Evolutionary conservation across 495 filamentous ascomycete species (phyloP).

Genomic region (Darksidea phi): DNA sequence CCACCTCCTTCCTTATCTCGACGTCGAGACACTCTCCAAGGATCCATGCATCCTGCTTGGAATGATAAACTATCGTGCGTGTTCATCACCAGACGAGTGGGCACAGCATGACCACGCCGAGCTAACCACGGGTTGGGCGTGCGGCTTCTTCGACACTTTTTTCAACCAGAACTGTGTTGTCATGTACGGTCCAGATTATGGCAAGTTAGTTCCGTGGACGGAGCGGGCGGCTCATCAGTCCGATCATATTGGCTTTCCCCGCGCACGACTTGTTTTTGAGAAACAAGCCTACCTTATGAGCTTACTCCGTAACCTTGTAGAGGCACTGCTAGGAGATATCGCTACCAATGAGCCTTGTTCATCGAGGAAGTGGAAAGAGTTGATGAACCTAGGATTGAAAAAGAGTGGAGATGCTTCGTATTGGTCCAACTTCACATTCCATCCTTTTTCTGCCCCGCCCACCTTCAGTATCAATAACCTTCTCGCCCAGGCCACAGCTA

Average conservation of each 20-base stretch:
- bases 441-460: slow-evolving; percentile 25
- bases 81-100: slow-evolving; percentile 5
- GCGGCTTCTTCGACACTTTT: not conserved
- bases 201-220: slow-evolving; percentile 6
- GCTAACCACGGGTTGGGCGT: not conserved
- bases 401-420: not conserved
- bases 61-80: not conserved
- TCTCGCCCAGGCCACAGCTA: slow-evolving; percentile 8
- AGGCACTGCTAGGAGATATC: not conserved
- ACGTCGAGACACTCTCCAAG: not conserved
- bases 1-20: not conserved
- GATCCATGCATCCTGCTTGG: slow-evolving; percentile 1
- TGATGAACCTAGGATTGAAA: not conserved
- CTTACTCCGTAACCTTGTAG: not conserved
- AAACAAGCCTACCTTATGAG: slow-evolving; percentile 6
- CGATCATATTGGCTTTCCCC: slow-evolving; percentile 28
- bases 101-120: slow-evolving; percentile 1
- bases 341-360: not conserved
- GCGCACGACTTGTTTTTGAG: slow-evolving; percentile 12
- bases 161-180: not conserved
- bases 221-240: slow-evolving; percentile 3
- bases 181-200: slow-evolving; percentile 20
- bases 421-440: slow-evolving; percentile 8
- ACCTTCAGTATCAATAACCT: slow-evolving; percentile 25
- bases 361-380: not conserved